Base-by-base conservation (phyloP, 169 alveolate species). In the Sarcocystis neurona region DNA sequence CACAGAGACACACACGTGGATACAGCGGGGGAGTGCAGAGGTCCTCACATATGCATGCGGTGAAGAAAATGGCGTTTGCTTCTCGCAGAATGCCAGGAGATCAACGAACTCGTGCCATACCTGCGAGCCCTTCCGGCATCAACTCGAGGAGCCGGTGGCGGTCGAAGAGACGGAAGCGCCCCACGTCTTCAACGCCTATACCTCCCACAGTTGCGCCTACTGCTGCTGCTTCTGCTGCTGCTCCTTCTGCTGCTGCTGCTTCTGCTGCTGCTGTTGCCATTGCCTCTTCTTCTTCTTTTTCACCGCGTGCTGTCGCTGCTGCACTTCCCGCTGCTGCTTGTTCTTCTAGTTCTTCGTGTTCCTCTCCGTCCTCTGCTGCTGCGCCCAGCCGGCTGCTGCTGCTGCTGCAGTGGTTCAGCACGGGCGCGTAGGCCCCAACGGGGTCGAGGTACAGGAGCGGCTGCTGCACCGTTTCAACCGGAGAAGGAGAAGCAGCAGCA, bases 41-140 rank as follows among this genome's bases (percentile, higher is more conserved):
- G n/a, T n/a, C n/a, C n/a, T n/a, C n/a, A n/a, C n/a, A n/a, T n/a
- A n/a, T n/a, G n/a, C n/a, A n/a, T n/a, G n/a, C n/a, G n/a, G n/a
- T n/a, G n/a, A n/a, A n/a, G n/a, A n/a, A n/a, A n/a, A n/a, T n/a
- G n/a, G n/a, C n/a, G n/a, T 53, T 53, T 23, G 66, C 66, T 53
- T 53, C 66, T 53, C 23, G 66, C 12, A 53, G 23, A 23, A 53
- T 15, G 23, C n/a, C n/a, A n/a, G n/a, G n/a, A n/a, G n/a, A n/a
- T n/a, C n/a, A n/a, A n/a, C n/a, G n/a, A n/a, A n/a, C n/a, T n/a
- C 77, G 2, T 32, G 12, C 4, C 56, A n/a, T 47, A 79, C 87
- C 87, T 27, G 87, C 87, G 47, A 89, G 68, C 32, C 92, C 92
- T 72, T 89, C 92, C 3, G 92, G 92, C n/a, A 89, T 39, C 70